Evolutionary conservation across 257 asterid genomes (phyloP).

Genomic region (Capsicum rhomboideum): DNA sequence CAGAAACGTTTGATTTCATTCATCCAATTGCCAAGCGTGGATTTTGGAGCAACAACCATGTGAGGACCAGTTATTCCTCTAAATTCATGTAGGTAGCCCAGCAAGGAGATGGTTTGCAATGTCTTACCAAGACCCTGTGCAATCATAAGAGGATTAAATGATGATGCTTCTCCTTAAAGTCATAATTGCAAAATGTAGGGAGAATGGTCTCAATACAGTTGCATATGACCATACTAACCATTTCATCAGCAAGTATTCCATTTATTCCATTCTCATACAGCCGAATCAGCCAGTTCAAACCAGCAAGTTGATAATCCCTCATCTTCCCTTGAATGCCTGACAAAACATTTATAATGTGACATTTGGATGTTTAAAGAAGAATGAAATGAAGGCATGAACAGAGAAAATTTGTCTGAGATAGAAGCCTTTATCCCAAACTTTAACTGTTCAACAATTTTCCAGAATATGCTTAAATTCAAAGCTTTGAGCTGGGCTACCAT

Average conservation of each 20-base stretch:
- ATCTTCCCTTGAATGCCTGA: slow-evolving; percentile 98
- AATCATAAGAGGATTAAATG: neutral
- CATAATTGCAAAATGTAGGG: too few relatives aligned
- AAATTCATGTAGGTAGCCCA: slow-evolving; percentile 92
- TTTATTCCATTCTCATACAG: slow-evolving; percentile 97
- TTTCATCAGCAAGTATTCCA: slow-evolving; percentile 99
- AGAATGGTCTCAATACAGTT: neutral
- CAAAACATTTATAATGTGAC: neutral
- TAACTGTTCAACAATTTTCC: neutral
- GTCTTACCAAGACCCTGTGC: slow-evolving; percentile 95
- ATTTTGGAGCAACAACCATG: slow-evolving; percentile 99
- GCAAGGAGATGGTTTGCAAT: slow-evolving; percentile 90
- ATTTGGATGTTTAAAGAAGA: neutral
- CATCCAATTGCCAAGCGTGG: slow-evolving; percentile 99
- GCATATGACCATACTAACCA: slow-evolving; percentile 41
- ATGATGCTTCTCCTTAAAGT: neutral
- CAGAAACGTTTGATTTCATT: slow-evolving; percentile 95
- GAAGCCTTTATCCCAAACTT: neutral
- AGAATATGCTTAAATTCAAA: neutral
- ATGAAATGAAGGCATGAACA: neutral
- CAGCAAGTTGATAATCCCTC: slow-evolving; percentile 99
- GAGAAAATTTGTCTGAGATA: neutral
- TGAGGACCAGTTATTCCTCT: slow-evolving; percentile 99
- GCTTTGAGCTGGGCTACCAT: neutral
- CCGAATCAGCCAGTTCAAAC: slow-evolving; percentile 91